Evolutionary conservation across 495 filamentous ascomycete species (phyloP), one percentile per base, ranked within the genome.

Genomic region (Xylaria venustula): DNA sequence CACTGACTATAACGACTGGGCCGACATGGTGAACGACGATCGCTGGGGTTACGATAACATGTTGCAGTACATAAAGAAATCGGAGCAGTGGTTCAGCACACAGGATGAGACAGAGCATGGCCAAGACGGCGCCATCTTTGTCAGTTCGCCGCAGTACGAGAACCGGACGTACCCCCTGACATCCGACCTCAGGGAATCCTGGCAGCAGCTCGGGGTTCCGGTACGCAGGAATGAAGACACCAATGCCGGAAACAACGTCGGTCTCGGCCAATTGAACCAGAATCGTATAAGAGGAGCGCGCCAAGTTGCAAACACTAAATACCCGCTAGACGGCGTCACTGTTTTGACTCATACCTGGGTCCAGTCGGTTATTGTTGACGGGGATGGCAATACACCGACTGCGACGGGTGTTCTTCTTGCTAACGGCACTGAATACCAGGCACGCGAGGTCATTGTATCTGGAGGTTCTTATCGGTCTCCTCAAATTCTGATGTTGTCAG

Each of bases 401-500:
- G 79, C 77, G 0, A 70, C 75, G n/a, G 84, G 83, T 8, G 78
- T 85, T 8, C 40, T 42, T 26, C 45, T 59, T 12, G 58, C 49
- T 17, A 41, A 73, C 72, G 64, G 67, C 58, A 11, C 67, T 61
- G 20, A 65, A 74, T 75, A 72, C 46, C 37, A 66, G 15, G 79
- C 79, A 2, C 71, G 64, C 9, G 84, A 86, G 42, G 73, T 86
- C 23, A 79, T 87, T 23, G 47, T 87, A 6, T 79, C 74, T 11
- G 73, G 73, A 14, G 85, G 85, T 7, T 73, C 83, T 1, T 66
- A 83, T 19, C 77, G 84, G 60, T 74, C 76, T 1, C 84, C 85
- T 7, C 78, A 81, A 30, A 71, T 86, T 36, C 74, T 87, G 3
- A 80, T 85, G 73, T 78, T 83, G 23, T 85, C 82, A 0, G 85